These are phyloP conservation scores for Sistotremastrum suecicum DNA, from an alignment of 768 basidiomycete species.

Conservation along the genomic window DNA sequence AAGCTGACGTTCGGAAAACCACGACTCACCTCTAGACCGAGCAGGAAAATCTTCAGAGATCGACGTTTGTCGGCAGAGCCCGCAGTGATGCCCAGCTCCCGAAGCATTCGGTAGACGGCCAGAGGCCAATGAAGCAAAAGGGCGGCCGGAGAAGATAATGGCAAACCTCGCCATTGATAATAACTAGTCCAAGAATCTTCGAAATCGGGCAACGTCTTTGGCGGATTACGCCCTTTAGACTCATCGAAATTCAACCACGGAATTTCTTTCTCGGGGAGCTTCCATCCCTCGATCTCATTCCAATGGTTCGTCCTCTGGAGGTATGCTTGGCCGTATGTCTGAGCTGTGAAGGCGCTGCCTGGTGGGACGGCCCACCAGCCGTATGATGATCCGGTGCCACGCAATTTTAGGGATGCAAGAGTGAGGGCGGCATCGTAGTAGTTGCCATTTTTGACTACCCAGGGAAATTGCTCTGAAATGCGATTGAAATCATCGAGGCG, in stretches of 20 bases:
- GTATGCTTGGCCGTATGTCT: too few relatives aligned
- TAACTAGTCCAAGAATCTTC: constrained; percentile 6
- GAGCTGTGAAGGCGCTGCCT: too few relatives aligned
- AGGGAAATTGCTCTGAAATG: too few relatives aligned
- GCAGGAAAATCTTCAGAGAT: background rate
- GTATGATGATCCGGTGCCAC: too few relatives aligned
- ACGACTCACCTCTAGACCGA: constrained; percentile 3
- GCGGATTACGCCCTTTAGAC: background rate
- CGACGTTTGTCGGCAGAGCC: background rate
- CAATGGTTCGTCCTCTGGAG: too few relatives aligned
- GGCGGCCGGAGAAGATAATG: constrained; percentile 4
- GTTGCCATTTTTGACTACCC: too few relatives aligned
- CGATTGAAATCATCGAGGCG: too few relatives aligned
- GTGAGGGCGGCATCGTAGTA: too few relatives aligned
- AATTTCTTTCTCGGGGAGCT: constrained; percentile 5
- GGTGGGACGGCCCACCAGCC: too few relatives aligned
- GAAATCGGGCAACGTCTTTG: constrained; percentile 2
- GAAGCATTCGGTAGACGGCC: constrained; percentile 2
- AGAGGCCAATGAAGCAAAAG: constrained; percentile 5
- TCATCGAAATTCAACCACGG: constrained; percentile 5
- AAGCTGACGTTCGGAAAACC: too few relatives aligned
- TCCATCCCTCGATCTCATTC: constrained; percentile 2
- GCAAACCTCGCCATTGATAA: constrained; percentile 5
- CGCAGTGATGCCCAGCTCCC: background rate
- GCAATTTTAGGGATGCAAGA: too few relatives aligned